Conservation (phyloP, 179 eudicot genomes). For the Nepenthes alata region DNA sequence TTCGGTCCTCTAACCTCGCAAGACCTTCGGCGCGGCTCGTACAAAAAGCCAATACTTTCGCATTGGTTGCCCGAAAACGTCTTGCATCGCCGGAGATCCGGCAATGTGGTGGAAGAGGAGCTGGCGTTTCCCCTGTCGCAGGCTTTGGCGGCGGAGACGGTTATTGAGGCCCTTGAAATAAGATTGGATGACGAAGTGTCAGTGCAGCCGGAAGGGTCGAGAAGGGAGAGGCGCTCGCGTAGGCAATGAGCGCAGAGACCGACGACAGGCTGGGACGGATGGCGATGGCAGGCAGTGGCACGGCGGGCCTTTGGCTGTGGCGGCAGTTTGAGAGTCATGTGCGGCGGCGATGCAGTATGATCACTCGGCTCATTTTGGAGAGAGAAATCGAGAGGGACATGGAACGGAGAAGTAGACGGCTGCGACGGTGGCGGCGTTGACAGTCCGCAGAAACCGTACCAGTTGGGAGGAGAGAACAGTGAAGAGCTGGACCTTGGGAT, state of each 20-base stretch:
- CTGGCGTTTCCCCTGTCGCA: conserved; percentile 8
- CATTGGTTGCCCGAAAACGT: conserved; percentile 33
- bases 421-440: too few species aligned
- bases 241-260: conserved; percentile 68
- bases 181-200: conserved; percentile 21
- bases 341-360: neutral
- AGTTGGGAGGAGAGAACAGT: too few species aligned
- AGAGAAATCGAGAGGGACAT: too few species aligned
- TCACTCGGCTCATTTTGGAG: too few species aligned
- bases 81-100: conserved; percentile 67
- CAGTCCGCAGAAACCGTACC: too few species aligned
- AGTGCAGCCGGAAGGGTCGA: conserved; percentile 24
- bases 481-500: too few species aligned
- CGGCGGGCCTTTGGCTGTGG: conserved; percentile 34
- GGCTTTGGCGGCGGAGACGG: conserved; percentile 4
- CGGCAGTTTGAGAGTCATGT: conserved; percentile 34
- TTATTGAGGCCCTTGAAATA: conserved; percentile 2
- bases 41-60: conserved; percentile 13
- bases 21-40: conserved; percentile 50
- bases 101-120: conserved; percentile 6
- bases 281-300: conserved; percentile 43
- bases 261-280: conserved; percentile 47
- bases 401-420: too few species aligned
- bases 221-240: conserved; percentile 69
- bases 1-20: conserved; percentile 50